Evolutionary conservation across 2,329 filamentous ascomycete genomes (phyloP).

Genomic region (Fusarium sarcochroum): DNA sequence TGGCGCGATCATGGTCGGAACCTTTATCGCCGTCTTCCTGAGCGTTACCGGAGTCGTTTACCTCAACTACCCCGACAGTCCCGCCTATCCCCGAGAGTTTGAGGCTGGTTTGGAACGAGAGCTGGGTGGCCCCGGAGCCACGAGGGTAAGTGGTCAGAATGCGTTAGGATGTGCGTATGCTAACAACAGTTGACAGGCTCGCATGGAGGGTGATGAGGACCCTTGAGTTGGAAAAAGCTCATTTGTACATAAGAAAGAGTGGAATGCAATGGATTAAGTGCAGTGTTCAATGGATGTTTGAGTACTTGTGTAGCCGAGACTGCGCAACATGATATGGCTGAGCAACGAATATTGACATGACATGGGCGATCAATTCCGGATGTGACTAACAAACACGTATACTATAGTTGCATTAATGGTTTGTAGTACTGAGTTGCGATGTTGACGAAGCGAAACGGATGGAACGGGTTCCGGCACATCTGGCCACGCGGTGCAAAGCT

Average conservation of each 20-base stretch:
- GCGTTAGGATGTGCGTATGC: constrained; percentile 11
- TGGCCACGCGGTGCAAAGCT: not conserved
- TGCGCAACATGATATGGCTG: constrained; percentile 6
- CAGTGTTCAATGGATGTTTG: constrained; percentile 25
- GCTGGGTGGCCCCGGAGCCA: constrained; percentile 77
- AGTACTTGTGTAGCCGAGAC: constrained; percentile 13
- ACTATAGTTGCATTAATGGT: not conserved
- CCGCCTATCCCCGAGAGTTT: constrained; percentile 78
- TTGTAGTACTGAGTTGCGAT: not conserved
- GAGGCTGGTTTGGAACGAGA: constrained; percentile 81
- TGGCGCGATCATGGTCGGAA: constrained; percentile 76
- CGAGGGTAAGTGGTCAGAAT: constrained; percentile 69
- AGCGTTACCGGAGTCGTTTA: constrained; percentile 77
- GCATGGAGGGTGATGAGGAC: constrained; percentile 68
- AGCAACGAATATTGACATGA: constrained; percentile 7
- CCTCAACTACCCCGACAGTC: constrained; percentile 79
- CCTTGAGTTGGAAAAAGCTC: constrained; percentile 56
- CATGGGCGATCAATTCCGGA: not conserved
- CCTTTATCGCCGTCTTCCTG: constrained; percentile 75
- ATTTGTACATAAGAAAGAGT: constrained; percentile 56
- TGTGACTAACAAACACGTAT: not conserved
- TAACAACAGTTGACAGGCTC: constrained; percentile 60
- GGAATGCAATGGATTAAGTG: constrained; percentile 40
- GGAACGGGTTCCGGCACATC: not conserved
- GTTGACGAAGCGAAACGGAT: not conserved